These are phyloP conservation scores for Groenewaldozyma salmanticensis DNA, from an alignment of 805 yeast species.

Conservation along the genomic window DNA sequence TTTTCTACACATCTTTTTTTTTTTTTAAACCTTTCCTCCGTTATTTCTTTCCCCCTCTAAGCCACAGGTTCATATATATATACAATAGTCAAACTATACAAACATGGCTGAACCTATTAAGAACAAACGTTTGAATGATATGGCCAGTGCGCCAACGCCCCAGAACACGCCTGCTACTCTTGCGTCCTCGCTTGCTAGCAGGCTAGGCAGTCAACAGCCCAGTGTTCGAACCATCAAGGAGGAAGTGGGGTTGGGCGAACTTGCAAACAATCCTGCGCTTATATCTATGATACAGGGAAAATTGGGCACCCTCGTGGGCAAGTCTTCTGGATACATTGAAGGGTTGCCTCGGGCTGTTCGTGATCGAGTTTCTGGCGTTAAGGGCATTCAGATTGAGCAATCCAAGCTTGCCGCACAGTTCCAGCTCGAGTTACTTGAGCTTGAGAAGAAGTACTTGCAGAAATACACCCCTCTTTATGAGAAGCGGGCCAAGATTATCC, in stretches of 20 bases:
- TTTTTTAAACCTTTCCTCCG: no score
- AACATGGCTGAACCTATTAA: slow-evolving; percentile 92
- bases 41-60: no score
- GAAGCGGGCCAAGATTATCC: slow-evolving; percentile 60
- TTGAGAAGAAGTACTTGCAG: slow-evolving; percentile 69
- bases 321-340: slow-evolving; percentile 77
- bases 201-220: slow-evolving; percentile 29
- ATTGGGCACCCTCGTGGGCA: slow-evolving; percentile 74
- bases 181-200: slow-evolving; percentile 55
- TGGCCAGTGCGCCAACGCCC: slow-evolving; percentile 93
- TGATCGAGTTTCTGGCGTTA: slow-evolving; percentile 70
- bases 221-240: slow-evolving; percentile 66
- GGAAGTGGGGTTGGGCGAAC: slow-evolving; percentile 33
- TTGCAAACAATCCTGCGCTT: slow-evolving; percentile 73
- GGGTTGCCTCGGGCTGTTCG: slow-evolving; percentile 63
- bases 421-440: slow-evolving; percentile 76
- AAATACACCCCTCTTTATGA: slow-evolving; percentile 69
- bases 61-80: no score
- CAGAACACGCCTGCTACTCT: slow-evolving; percentile 95
- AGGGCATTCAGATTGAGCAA: slow-evolving; percentile 69
- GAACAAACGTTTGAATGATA: slow-evolving; percentile 55
- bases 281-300: slow-evolving; percentile 85
- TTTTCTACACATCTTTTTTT: no score
- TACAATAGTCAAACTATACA: no score
- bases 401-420: slow-evolving; percentile 81